phyloP scores from a whole-genome alignment of 164 flowering plant genomes.

The Macadamia integrifolia region DNA sequence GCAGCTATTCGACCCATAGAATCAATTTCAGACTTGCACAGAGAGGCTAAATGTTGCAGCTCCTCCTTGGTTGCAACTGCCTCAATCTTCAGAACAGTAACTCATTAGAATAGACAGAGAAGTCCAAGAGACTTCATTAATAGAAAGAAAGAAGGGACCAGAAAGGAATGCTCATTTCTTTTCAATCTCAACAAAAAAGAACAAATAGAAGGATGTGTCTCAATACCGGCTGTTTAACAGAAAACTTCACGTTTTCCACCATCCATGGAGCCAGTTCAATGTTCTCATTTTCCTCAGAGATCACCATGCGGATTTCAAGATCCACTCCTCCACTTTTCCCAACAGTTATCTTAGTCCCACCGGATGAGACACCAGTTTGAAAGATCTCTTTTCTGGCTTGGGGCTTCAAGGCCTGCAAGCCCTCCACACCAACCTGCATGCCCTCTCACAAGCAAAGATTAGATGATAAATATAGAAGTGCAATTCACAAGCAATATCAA shows the following conservation, averaged over 20 bases:
- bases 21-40: conserved; percentile 84
- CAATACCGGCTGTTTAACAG: conserved; percentile 83
- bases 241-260: conserved; percentile 73
- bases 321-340: conserved; percentile 56
- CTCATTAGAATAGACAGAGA: conserved; percentile 1
- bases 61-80: conserved; percentile 86
- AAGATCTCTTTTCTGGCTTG: conserved; percentile 23
- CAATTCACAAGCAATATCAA: neutral
- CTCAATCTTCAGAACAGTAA: conserved; percentile 54
- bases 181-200: too few species aligned
- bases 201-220: neutral
- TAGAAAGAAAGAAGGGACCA: conserved; percentile 1
- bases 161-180: too few species aligned
- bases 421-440: conserved; percentile 78
- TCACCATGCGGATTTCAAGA: conserved; percentile 50
- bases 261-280: conserved; percentile 52
- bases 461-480: neutral
- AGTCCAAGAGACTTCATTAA: neutral
- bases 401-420: conserved; percentile 86
- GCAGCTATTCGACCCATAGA: conserved; percentile 93
- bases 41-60: conserved; percentile 59
- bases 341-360: conserved; percentile 31
- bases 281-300: conserved; percentile 36
- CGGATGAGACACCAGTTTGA: conserved; percentile 21
- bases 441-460: neutral